Conservation (phyloP, 805 yeast species). For the Metschnikowia orientalis region DNA sequence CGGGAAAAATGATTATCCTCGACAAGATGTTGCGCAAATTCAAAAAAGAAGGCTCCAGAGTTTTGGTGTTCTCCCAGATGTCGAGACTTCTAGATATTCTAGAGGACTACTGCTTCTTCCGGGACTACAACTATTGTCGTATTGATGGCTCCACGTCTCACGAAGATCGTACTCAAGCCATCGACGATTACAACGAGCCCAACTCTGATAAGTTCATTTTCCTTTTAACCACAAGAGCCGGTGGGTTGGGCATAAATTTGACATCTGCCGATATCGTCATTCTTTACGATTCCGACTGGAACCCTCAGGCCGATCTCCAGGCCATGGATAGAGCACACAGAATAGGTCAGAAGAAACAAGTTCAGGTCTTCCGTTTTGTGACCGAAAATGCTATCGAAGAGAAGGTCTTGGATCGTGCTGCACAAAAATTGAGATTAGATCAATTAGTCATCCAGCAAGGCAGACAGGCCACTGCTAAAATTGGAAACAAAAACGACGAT, state of each 20-base stretch:
- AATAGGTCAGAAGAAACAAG: constrained; percentile 96
- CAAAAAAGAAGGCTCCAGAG: constrained; percentile 77
- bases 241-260: constrained; percentile 91
- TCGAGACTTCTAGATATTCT: constrained; percentile 81
- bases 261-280: constrained; percentile 90
- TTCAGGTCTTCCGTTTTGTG: constrained; percentile 84
- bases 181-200: constrained; percentile 85
- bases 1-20: constrained; percentile 86
- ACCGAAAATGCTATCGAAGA: constrained; percentile 96
- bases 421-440: constrained; percentile 87
- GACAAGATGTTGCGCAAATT: constrained; percentile 76
- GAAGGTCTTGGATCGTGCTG: constrained; percentile 92
- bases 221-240: constrained; percentile 89
- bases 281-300: constrained; percentile 92
- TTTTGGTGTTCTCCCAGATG: constrained; percentile 91
- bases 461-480: constrained; percentile 36
- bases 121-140: constrained; percentile 83
- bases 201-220: constrained; percentile 80
- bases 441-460: constrained; percentile 94
- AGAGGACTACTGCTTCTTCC: constrained; percentile 85
- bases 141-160: constrained; percentile 93
- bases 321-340: constrained; percentile 99
- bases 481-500: constrained; percentile 74
- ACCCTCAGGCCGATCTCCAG: constrained; percentile 95
- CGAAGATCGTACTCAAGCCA: constrained; percentile 87